phyloP scores from a whole-genome alignment of 176 grass and related monocot species.

The Carex pumila region DNA sequence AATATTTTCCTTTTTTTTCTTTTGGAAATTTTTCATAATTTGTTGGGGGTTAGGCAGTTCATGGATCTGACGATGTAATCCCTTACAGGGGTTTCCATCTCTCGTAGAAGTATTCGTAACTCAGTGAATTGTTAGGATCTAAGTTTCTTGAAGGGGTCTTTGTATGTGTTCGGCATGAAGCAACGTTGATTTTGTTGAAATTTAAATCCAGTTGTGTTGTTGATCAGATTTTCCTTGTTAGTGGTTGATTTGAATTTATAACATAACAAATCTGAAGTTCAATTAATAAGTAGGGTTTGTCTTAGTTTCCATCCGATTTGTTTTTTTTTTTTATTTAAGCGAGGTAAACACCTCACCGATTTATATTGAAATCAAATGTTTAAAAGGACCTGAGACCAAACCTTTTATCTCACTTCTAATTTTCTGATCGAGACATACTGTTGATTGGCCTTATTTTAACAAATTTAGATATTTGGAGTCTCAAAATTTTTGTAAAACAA shows the following conservation, averaged over 20 bases:
- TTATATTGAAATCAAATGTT: no score
- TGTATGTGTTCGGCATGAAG: background rate
- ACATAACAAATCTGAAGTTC: slow-evolving; percentile 9
- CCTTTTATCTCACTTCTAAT: background rate
- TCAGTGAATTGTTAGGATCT: background rate
- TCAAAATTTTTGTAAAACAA: background rate
- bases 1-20: background rate
- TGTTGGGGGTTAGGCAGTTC: background rate
- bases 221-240: background rate
- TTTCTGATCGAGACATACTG: background rate
- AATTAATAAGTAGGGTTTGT: background rate
- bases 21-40: background rate
- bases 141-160: background rate
- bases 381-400: no score
- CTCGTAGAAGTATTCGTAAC: background rate
- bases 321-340: background rate
- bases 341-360: no score
- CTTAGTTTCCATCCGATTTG: background rate
- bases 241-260: slow-evolving; percentile 3
- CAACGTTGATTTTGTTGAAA: background rate
- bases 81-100: background rate
- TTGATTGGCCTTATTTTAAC: background rate
- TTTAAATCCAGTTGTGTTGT: background rate
- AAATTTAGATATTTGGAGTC: background rate
- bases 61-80: background rate